Percentiles rank a stretch among this genome's conserved stretches.
Evolutionary conservation across 192 early-diverging fungal genomes (phyloP).

Genomic region (Backusella macrospora): DNA sequence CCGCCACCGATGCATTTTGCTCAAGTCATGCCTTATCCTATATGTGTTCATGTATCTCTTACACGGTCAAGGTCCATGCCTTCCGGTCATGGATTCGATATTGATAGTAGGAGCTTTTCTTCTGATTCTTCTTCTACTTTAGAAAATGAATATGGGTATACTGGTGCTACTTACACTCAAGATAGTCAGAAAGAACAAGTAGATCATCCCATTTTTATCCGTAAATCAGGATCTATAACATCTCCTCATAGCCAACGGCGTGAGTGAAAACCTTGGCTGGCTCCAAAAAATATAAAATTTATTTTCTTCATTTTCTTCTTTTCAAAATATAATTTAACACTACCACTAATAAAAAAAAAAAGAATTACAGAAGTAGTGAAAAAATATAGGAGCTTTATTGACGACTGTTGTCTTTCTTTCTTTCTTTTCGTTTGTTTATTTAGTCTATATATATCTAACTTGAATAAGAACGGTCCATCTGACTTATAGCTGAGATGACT

Average conservation of each 20-base stretch:
- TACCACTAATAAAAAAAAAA: not conserved
- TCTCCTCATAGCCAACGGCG: not conserved
- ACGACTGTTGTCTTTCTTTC: not conserved
- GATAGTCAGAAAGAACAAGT: not conserved
- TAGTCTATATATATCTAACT: not conserved
- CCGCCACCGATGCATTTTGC: not conserved
- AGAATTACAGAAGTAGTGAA: not conserved
- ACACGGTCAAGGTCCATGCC: not conserved
- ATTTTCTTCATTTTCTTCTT: not conserved
- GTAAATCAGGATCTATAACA: not conserved
- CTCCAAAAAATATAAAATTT: not conserved
- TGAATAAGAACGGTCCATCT: slow-evolving; percentile 6
- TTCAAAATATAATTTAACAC: not conserved
- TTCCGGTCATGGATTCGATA: not conserved
- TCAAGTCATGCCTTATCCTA: not conserved
- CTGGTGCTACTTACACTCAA: not conserved
- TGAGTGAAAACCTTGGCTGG: slow-evolving; percentile 5
- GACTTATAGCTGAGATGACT: not conserved
- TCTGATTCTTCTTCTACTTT: not conserved
- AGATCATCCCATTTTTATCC: not conserved
- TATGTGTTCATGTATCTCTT: not conserved
- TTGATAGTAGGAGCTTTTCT: not conserved
- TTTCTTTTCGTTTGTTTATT: not conserved
- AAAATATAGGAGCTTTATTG: not conserved
- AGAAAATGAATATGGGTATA: not conserved